These are phyloP conservation scores for Thyridium curvatum DNA, from an alignment of 2,329 filamentous ascomycete genomes.

Conservation along the genomic window DNA sequence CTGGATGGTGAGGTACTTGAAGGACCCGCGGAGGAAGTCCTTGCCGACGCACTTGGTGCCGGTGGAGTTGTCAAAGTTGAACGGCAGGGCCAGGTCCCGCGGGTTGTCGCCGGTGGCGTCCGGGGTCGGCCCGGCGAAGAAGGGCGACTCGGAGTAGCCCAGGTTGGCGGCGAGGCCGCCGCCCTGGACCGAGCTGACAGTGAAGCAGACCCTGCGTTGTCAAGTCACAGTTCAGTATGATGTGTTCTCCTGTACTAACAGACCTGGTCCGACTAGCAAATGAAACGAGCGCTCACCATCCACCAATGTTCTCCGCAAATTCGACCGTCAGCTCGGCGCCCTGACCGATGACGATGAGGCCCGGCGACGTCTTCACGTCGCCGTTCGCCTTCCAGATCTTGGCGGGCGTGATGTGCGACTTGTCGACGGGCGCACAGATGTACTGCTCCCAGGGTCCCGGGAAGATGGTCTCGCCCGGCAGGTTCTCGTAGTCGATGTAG, in stretches of 20 bases:
- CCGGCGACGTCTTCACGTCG: conserved; percentile 16
- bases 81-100: conserved; percentile 22
- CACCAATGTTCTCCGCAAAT: conserved; percentile 32
- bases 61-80: conserved; percentile 17
- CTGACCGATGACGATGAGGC: conserved; percentile 18
- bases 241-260: background rate
- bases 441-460: conserved; percentile 31
- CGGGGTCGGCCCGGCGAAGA: conserved; percentile 22
- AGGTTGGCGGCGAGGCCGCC: conserved; percentile 23
- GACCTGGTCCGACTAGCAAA: too few relatives aligned
- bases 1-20: conserved; percentile 30
- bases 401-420: conserved; percentile 23
- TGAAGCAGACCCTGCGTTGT: conserved; percentile 23
- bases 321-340: conserved; percentile 28
- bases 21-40: conserved; percentile 27
- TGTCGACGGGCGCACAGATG: conserved; percentile 26
- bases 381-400: conserved; percentile 25
- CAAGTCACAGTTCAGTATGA: conserved; percentile 3
- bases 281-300: conserved; percentile 24
- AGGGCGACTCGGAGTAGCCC: conserved; percentile 28
- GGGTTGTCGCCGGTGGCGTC: conserved; percentile 25
- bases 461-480: conserved; percentile 24
- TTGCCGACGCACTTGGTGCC: conserved; percentile 24
- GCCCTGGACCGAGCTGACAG: conserved; percentile 16
- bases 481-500: conserved; percentile 1